Evolutionary conservation across 352 stramenopile species (phyloP), one percentile per base, ranked within the genome.

Genomic region (Peronosclerospora sorghi): DNA sequence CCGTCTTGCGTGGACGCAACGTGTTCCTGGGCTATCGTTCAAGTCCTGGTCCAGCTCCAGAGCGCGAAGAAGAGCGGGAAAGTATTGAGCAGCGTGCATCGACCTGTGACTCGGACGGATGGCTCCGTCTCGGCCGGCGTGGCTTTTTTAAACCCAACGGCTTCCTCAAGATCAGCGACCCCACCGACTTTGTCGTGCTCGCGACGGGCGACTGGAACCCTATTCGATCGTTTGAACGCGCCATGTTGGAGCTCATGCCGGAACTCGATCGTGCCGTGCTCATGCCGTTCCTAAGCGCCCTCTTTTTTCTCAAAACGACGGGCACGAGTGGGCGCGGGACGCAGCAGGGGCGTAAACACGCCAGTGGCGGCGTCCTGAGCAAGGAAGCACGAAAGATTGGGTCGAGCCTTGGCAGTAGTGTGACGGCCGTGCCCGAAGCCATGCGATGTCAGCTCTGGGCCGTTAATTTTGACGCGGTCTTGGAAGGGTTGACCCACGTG

Each of bases 271-370:
- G 73, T 6, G 76, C 66, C 1, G 70, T 88, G 46, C 48, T 91
- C 8, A 51, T 91, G 0, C 60, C 68, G 12, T 91, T 85, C 49
- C 41, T 88, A 13, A 86, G 71, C 37, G 76, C 78, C 4, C 43
- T 91, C 41, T 67, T 91, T 6, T 88, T 91, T 32, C 62, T 91
- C 21, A 87, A 87, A 48, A 86, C 73, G 0, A 54, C 41, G 21
- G 27, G n/a, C 0, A 35, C 38, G 20, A 32, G 43, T 4, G 55
- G 46, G 15, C 55, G 63, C 10, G 20, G 23, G 3, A 29, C 28
- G 15, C 4, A 28, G 20, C 32, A 13, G 1, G 48, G 32, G 8
- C 57, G 56, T 41, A 62, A 53, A 36, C 65, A 56, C 7, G 34
- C 18, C 0, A 32, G 48, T 17, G 44, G 54, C 10, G 32, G 51